Base-by-base conservation (phyloP, 1,284 basidiomycete species). In the Apiotrichum mycotoxinovorans region DNA sequence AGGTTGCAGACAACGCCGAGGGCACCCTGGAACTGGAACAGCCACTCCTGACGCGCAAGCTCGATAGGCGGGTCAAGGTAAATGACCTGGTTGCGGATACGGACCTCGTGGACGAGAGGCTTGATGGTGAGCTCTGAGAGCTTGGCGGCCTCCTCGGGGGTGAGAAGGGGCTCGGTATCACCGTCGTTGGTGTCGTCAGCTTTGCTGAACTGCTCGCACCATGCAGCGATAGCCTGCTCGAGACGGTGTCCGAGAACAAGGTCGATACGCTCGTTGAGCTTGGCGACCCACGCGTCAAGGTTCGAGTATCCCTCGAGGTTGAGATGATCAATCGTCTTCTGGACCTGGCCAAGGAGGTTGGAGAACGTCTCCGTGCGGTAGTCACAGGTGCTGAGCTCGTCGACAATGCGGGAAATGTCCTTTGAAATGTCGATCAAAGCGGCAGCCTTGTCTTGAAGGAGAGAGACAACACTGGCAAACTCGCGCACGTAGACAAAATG, bases 51-150 rank as follows among this genome's bases (percentile, higher is more conserved):
- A 37, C 94, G 85, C 0, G 94, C 92, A 65, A 90, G 85, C 76
- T 98, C 95, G 78, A 98, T 90, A 52, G 95, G 95, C 11, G 96
- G 96, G 73, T 98, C 94, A 50, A 98, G 82, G 80, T 96, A 97
- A 76, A 99, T 97, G 67, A 97, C 91, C 74, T 98, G 95, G 73
- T 98, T 96, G 72, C 94, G 90, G 81, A 98, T 97, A 71, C 94
- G 84, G 60, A 98, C 89, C 73, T 98, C 93, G 74, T 98, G 93
- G 3, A 93, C 82, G 54, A 95, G 87, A 0, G 91, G 86, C 68
- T 90, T 86, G 64, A 94, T 78, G 0, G 53, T 53, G 35, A 66
- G 48, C 17, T 50, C 37, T 10, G 58, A 30, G 12, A 58, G 41
- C 41, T 62, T 60, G 7, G 41, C 42, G 14, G 40, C 35, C 17